Evolutionary conservation across 768 basidiomycete species (phyloP).

Genomic region (Lactarius quietus): DNA sequence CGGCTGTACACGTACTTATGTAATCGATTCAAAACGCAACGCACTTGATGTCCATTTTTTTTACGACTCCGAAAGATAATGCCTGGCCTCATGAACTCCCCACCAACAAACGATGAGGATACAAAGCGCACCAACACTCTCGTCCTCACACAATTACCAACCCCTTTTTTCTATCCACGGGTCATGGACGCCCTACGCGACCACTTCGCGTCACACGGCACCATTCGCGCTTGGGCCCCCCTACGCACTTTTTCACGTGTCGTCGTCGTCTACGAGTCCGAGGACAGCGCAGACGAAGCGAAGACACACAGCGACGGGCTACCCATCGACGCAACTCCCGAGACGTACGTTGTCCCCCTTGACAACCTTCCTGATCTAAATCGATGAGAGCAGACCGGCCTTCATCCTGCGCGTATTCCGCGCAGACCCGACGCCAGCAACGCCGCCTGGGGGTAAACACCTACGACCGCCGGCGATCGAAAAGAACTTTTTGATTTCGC

Average conservation of each 20-base stretch:
- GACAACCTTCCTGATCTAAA: too few relatives aligned
- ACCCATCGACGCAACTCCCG: slow-evolving; percentile 50
- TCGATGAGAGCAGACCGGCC: slow-evolving; percentile 45
- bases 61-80: background rate
- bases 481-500: slow-evolving; percentile 97
- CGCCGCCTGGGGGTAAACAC: slow-evolving; percentile 29
- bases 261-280: slow-evolving; percentile 70
- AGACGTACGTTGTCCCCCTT: too few relatives aligned
- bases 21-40: background rate
- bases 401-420: slow-evolving; percentile 66
- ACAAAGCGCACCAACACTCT: slow-evolving; percentile 73
- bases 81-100: slow-evolving; percentile 17
- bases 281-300: slow-evolving; percentile 62
- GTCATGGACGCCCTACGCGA: slow-evolving; percentile 61
- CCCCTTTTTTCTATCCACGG: slow-evolving; percentile 68
- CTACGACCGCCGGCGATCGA: slow-evolving; percentile 76
- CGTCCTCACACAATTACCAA: slow-evolving; percentile 74
- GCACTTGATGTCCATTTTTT: background rate
- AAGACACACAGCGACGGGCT: slow-evolving; percentile 65
- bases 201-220: slow-evolving; percentile 76
- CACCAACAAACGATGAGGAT: slow-evolving; percentile 16
- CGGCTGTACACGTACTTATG: background rate
- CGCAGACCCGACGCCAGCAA: slow-evolving; percentile 60
- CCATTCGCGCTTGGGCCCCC: slow-evolving; percentile 89
- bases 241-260: slow-evolving; percentile 77